phyloP scores from a whole-genome alignment of 202 grass and related monocot genomes.

The Schoenoplectus tabernaemontani region DNA sequence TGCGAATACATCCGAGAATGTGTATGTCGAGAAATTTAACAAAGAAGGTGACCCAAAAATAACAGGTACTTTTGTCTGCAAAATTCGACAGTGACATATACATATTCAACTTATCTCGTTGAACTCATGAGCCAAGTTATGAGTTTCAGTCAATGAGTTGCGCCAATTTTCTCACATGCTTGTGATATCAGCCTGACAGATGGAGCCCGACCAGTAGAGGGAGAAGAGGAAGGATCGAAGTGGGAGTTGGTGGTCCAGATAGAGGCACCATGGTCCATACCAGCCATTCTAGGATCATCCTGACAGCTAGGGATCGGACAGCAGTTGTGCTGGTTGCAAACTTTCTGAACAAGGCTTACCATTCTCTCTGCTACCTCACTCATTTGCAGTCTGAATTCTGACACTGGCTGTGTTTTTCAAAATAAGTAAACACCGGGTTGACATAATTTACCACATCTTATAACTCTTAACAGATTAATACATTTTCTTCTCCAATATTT shows the following conservation, averaged over 20 bases:
- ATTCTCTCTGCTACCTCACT: constrained; percentile 57
- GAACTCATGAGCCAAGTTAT: neutral
- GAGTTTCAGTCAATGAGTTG: neutral
- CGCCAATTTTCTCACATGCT: neutral
- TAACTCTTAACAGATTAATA: neutral
- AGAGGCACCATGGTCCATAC: constrained; percentile 41
- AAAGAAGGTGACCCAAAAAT: neutral
- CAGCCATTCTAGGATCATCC: neutral
- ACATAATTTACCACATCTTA: neutral
- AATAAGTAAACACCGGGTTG: constrained; percentile 15
- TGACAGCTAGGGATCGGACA: neutral
- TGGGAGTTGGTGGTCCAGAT: constrained; percentile 52
- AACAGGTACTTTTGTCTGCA: neutral
- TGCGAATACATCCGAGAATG: neutral
- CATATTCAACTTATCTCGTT: neutral
- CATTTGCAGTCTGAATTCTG: constrained; percentile 46
- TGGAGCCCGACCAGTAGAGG: neutral
- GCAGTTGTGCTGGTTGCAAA: constrained; percentile 29
- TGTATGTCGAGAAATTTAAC: neutral
- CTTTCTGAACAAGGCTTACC: constrained; percentile 45
- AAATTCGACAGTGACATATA: neutral
- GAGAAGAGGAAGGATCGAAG: constrained; percentile 54
- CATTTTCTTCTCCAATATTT: constrained; percentile 4
- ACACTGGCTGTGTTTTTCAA: constrained; percentile 38
- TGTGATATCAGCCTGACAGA: neutral